These are phyloP conservation scores for Fremontodendron californicum DNA, from an alignment of 345 rosid species.

Conservation along the genomic window DNA sequence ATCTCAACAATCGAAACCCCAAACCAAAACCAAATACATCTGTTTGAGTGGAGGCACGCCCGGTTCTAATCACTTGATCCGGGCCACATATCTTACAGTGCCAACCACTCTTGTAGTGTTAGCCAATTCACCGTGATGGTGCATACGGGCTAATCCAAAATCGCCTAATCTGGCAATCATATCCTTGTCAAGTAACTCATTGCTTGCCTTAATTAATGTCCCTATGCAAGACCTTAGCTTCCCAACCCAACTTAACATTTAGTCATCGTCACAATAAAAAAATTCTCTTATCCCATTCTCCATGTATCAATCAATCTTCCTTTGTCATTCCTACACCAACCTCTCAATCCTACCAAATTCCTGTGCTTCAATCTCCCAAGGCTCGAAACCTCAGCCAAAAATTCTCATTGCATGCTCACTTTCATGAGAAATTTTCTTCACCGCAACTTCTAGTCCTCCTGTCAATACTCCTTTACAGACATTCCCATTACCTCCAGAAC, in stretches of 20 bases:
- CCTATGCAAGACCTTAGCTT: conserved; percentile 31
- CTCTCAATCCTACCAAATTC: conserved; percentile 30
- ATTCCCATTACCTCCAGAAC: conserved; percentile 34
- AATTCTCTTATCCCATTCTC: too few relatives aligned
- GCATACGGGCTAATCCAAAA: conserved; percentile 29
- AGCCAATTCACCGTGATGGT: conserved; percentile 13
- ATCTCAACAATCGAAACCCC: conserved; percentile 47
- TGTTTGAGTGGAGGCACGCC: conserved; percentile 46
- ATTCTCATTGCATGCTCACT: conserved; percentile 22
- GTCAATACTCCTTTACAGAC: conserved; percentile 27
- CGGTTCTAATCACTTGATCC: conserved; percentile 31
- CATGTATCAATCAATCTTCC: conserved; percentile 30
- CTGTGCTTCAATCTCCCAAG: conserved; percentile 31
- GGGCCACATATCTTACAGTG: conserved; percentile 31
- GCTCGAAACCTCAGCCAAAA: conserved; percentile 31
- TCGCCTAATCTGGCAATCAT: conserved; percentile 32
- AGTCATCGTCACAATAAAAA: too few relatives aligned
- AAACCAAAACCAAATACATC: conserved; percentile 43
- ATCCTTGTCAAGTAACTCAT: conserved; percentile 29
- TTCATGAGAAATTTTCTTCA: conserved; percentile 24
- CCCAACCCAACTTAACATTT: too few relatives aligned
- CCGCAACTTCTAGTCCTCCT: conserved; percentile 19
- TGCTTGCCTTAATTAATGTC: conserved; percentile 38
- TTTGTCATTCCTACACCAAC: conserved; percentile 27
- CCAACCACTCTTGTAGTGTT: conserved; percentile 30